Conservation (phyloP, 1,139 yeast genomes). For the Taphrina populina region DNA sequence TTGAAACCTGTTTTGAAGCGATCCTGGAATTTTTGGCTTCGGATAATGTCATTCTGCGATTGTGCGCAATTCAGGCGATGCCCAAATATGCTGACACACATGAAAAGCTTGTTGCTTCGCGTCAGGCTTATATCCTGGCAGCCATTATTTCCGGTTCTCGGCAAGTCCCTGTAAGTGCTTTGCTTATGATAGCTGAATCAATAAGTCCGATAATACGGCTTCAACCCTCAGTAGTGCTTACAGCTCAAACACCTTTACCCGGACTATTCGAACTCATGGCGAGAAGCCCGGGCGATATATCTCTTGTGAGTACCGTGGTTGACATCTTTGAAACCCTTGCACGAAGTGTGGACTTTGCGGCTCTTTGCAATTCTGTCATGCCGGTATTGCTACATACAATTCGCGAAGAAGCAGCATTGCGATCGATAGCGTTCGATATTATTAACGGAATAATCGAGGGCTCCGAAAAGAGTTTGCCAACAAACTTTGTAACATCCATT, state of each 20-base stretch:
- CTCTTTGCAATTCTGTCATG: conserved; percentile 24
- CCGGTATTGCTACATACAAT: conserved; percentile 32
- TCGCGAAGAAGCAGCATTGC: conserved; percentile 12
- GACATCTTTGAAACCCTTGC: conserved; percentile 37
- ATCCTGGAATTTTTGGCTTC: conserved; percentile 2
- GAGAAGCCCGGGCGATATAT: conserved; percentile 37
- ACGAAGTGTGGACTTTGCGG: conserved; percentile 22
- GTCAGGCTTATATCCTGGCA: conserved; percentile 21
- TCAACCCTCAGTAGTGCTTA: conserved; percentile 21
- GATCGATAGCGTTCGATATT: conserved; percentile 34
- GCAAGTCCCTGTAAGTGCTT: conserved; percentile 20
- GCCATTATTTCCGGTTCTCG: conserved; percentile 11
- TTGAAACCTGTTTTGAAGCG: conserved; percentile 6
- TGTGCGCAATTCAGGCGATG: conserved; percentile 27
- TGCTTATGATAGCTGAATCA: conserved; percentile 34
- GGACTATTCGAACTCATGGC: conserved; percentile 34
- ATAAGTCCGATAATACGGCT: conserved; percentile 27
- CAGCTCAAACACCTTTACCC: conserved; percentile 29
- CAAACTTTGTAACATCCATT: conserved; percentile 32
- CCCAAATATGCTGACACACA: conserved; percentile 23
- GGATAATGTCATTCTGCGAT: conserved; percentile 4
- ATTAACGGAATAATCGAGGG: conserved; percentile 35
- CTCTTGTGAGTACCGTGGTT: conserved; percentile 34
- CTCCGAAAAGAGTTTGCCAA: conserved; percentile 33
- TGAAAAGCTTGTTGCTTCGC: conserved; percentile 5